These are phyloP conservation scores for Porcisia hertigi DNA, from an alignment of 208 protist species.

Conservation along the genomic window DNA sequence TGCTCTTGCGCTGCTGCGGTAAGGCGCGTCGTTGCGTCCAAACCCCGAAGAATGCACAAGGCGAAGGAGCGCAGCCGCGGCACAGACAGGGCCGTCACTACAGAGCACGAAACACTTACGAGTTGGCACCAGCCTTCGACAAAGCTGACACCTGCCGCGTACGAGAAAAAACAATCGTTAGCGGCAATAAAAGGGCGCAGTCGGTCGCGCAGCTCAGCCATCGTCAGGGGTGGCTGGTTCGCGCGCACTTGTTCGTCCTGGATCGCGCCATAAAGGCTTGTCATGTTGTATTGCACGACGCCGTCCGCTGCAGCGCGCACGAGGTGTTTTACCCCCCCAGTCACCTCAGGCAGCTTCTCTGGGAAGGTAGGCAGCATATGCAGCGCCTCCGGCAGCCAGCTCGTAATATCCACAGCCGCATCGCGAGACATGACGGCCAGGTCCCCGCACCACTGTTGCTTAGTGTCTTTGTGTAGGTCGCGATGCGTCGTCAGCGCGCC, in stretches of 20 bases:
- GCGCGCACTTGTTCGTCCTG: conserved; percentile 44
- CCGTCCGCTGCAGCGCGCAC: conserved; percentile 48
- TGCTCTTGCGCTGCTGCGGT: conserved; percentile 83
- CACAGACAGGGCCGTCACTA: conserved; percentile 41
- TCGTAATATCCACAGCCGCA: conserved; percentile 43
- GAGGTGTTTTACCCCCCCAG: conserved; percentile 52
- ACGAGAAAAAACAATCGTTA: conserved; percentile 78
- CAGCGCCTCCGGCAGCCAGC: conserved; percentile 65
- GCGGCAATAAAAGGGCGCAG: conserved; percentile 65
- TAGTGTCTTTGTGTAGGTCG: neutral
- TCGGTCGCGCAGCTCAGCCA: conserved; percentile 42
- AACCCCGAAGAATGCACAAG: conserved; percentile 39
- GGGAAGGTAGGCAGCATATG: conserved; percentile 62
- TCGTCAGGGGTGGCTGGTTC: conserved; percentile 40
- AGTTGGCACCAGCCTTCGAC: conserved; percentile 80
- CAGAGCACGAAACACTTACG: conserved; percentile 45
- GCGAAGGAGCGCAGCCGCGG: conserved; percentile 53
- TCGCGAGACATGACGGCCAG: conserved; percentile 22
- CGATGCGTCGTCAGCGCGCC: neutral
- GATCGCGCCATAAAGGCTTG: conserved; percentile 48
- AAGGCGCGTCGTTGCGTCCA: conserved; percentile 53
- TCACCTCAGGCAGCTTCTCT: conserved; percentile 31
- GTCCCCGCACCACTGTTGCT: neutral
- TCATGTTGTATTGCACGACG: conserved; percentile 77
- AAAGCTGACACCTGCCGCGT: conserved; percentile 70